Percentiles rank a stretch among this genome's conserved stretches.
Conservation (phyloP, 1,284 basidiomycete genomes). For the Neolentinus lepideus region DNA sequence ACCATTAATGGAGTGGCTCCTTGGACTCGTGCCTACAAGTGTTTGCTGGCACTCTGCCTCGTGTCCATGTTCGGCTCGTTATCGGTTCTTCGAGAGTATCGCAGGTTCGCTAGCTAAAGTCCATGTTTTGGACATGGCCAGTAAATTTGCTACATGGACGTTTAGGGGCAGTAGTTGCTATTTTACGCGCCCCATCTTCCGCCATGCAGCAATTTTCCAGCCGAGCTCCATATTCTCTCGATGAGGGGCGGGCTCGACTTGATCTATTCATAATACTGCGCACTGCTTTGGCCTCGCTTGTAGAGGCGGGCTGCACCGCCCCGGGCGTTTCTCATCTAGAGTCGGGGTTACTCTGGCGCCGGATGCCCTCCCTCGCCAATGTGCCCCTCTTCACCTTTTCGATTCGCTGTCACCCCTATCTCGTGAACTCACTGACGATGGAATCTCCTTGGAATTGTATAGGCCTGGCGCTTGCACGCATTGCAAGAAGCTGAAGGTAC, state of each 20-base stretch:
- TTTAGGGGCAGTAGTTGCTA: not conserved
- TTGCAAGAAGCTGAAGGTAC: slow-evolving; percentile 79
- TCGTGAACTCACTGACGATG: slow-evolving; percentile 1
- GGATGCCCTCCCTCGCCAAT: not conserved
- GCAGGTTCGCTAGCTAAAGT: not conserved
- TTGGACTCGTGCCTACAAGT: not conserved
- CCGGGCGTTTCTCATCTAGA: not conserved
- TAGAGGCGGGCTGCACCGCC: slow-evolving; percentile 1
- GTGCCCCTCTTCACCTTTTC: not conserved
- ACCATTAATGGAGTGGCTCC: not conserved
- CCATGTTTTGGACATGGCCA: not conserved
- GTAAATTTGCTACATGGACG: not conserved
- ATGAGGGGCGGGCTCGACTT: not conserved
- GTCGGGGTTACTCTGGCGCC: not conserved
- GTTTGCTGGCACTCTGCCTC: not conserved
- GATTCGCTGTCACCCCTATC: not conserved
- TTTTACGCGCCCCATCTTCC: not conserved
- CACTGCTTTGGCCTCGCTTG: not conserved
- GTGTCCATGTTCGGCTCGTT: not conserved
- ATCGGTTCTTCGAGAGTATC: not conserved
- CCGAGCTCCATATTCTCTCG: not conserved
- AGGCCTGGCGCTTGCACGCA: slow-evolving; percentile 75
- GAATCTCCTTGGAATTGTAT: slow-evolving; percentile 5
- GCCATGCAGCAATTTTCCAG: not conserved
- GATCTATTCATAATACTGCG: not conserved